These are phyloP conservation scores for Zanthoxylum bungeanum DNA, from an alignment of 345 rosid genomes.

Conservation along the genomic window DNA sequence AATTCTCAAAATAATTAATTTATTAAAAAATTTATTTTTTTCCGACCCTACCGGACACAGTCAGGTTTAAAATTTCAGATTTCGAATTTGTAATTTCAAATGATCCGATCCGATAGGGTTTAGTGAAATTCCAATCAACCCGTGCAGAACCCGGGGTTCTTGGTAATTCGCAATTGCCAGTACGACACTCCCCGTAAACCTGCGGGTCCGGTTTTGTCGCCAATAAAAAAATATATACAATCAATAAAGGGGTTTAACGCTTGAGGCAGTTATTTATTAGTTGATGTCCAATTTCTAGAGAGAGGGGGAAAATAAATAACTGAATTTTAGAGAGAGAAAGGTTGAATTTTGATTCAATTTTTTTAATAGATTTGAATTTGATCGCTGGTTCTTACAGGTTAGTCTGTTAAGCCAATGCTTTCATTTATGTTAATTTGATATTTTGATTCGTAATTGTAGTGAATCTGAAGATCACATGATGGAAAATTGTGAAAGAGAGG, in stretches of 20 bases:
- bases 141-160: slow-evolving; percentile 42
- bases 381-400: slow-evolving; percentile 26
- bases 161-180: slow-evolving; percentile 39
- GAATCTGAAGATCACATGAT: slow-evolving; percentile 16
- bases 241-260: slow-evolving; percentile 55
- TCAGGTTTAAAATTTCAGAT: too few relatives aligned
- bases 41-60: too few relatives aligned
- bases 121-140: too few relatives aligned
- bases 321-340: slow-evolving; percentile 1
- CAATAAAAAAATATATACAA: slow-evolving; percentile 1
- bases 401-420: background rate
- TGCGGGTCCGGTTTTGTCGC: slow-evolving; percentile 43
- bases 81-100: too few relatives aligned
- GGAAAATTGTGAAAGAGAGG: slow-evolving; percentile 1
- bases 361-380: slow-evolving; percentile 7
- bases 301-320: slow-evolving; percentile 2
- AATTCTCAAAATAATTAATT: too few relatives aligned
- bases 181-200: slow-evolving; percentile 16
- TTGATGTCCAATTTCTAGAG: background rate
- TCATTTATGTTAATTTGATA: background rate
- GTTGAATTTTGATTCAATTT: background rate
- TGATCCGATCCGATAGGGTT: too few relatives aligned
- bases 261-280: slow-evolving; percentile 22
- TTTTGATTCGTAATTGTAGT: slow-evolving; percentile 10
- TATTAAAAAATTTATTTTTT: too few relatives aligned